These are phyloP conservation scores for Phaeosphaeriaceae sp. DNA, from an alignment of 2,329 filamentous ascomycete species.

Conservation along the genomic window DNA sequence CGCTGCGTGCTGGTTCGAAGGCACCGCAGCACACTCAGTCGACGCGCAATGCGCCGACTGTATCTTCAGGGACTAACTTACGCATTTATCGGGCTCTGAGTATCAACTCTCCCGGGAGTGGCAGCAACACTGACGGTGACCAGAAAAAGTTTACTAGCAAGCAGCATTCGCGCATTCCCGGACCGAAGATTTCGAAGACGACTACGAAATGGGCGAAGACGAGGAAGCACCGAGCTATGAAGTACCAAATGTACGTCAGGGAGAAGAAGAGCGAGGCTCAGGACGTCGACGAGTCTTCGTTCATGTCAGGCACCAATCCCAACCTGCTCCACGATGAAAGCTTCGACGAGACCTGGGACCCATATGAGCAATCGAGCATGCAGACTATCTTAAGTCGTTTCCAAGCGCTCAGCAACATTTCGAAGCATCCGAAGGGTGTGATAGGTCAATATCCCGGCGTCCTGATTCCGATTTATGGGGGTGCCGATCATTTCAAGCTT, in stretches of 20 bases:
- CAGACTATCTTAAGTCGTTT: not conserved
- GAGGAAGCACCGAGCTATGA: not conserved
- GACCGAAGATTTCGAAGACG: not conserved
- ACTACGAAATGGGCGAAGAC: not conserved
- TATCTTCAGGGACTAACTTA: conserved; percentile 1
- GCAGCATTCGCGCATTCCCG: conserved; percentile 1
- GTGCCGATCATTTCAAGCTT: not conserved
- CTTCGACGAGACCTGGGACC: conserved; percentile 11
- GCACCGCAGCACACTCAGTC: not conserved
- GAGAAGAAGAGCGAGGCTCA: not conserved
- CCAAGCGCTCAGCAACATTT: not conserved
- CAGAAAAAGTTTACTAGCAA: not conserved
- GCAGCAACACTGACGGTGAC: not conserved
- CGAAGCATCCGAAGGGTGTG: not conserved
- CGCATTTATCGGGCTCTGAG: not conserved
- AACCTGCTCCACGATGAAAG: conserved; percentile 14
- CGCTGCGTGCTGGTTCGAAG: not conserved
- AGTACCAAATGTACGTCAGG: not conserved
- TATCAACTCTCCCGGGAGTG: not conserved
- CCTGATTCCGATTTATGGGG: not conserved
- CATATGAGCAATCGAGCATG: not conserved
- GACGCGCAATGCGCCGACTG: conserved; percentile 3
- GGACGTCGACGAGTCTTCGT: conserved; percentile 2
- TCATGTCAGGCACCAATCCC: conserved; percentile 6
- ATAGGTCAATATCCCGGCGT: not conserved